Conservation (phyloP, 1,284 basidiomycete genomes). For the Ustilago curta region DNA sequence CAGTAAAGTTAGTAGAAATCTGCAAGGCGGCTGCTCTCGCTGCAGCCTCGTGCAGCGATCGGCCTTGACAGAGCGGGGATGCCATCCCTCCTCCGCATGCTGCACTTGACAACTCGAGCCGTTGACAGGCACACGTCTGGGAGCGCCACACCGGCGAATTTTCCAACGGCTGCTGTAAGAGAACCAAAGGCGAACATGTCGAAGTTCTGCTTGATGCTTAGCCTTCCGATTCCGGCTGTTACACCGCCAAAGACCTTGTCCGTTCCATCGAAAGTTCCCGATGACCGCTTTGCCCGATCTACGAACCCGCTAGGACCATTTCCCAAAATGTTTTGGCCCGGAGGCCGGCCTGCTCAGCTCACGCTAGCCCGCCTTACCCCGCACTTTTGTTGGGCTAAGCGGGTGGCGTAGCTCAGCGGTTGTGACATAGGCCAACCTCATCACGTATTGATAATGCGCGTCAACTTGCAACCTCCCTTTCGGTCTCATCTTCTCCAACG, state of each 20-base stretch:
- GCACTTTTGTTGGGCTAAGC: conserved; percentile 4
- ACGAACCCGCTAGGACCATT: not conserved
- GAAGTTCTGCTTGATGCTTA: no score
- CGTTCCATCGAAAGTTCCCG: no score
- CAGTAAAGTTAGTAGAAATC: no score
- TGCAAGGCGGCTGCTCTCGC: not conserved
- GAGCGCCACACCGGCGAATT: conserved; percentile 32
- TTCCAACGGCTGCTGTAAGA: not conserved
- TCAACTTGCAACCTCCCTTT: conserved; percentile 6
- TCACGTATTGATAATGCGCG: not conserved
- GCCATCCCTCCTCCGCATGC: conserved; percentile 4
- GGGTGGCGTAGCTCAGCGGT: conserved; percentile 1
- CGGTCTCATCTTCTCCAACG: not conserved
- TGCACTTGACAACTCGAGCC: not conserved
- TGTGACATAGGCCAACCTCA: not conserved
- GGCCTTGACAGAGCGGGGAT: not conserved
- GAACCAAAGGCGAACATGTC: no score
- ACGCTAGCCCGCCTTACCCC: not conserved
- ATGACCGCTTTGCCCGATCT: not conserved
- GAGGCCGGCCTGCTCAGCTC: no score
- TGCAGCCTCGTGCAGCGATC: conserved; percentile 7
- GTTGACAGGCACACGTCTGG: no score
- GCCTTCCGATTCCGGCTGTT: no score
- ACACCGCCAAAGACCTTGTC: no score
- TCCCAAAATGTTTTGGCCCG: not conserved